Base-by-base conservation (phyloP, 495 filamentous ascomycete species). In the Xylaria curta region DNA sequence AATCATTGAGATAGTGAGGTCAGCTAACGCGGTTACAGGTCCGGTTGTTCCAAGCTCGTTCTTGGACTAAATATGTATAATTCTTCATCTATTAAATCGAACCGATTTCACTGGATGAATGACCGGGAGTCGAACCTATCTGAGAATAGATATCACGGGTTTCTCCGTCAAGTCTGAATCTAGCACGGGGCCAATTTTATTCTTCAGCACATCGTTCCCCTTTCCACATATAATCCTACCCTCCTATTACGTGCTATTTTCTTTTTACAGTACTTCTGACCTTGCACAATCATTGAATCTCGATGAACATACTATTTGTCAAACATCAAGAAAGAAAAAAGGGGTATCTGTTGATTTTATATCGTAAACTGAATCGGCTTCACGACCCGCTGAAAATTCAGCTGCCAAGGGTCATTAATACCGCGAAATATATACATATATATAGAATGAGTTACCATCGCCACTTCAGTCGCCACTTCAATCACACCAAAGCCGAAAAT, bases 41-140 rank as follows among this genome's bases (percentile, higher is more conserved):
- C 77, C 77, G 12, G 77, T 68, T 4, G 60, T 77, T 6, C 77
- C 77, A 6, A 38, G 70, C 13, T 61, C 75, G 26, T 79, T 79
- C 72, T 67, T 79, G 59, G 59, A 64, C 26, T 56, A 24, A 56
- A 31, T 1, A 0, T 7, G 26, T 56, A 1, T 31, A 7, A 31
- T 17, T 9, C 53, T 17, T 6, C 17, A 13, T 56, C 26, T 31
- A 12, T 1, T 8, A 17, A 31, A 31, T 4, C 7, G 12, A 7
- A 56, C 4, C 53, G 5, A 13, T 7, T 31, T 4, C 28, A 13
- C 21, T 24, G 15, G 7, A 56, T 56, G 17, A 31, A 56, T 26
- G 13, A 7, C 17, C 6, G 17, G 26, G 53, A 31, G 10, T 56
- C 4, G 53, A 17, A 56, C 12, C 5, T 8, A 31, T 31, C 12